Evolutionary conservation across 129 eudicot genomes (phyloP), one percentile per base, ranked within the genome.

Genomic region (Escallonia herrerae): DNA sequence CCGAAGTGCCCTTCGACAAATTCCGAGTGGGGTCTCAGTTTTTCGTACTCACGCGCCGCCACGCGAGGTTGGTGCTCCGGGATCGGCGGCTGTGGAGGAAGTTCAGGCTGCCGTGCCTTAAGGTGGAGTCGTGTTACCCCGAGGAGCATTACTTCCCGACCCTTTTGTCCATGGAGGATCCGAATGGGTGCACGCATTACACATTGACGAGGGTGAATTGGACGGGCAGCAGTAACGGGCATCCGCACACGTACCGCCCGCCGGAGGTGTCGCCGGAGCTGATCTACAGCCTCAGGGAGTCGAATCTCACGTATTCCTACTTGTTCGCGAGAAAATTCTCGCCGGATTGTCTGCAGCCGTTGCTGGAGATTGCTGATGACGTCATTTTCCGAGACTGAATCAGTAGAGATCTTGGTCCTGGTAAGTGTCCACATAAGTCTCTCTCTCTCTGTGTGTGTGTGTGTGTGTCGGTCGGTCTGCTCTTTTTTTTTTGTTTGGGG

Each of bases 121-220:
- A 73, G 42, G 74, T 79, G 3, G 72, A 77, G 8, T 80, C 90
- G 33, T 94, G 99, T 79, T 94, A 89, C 72, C 99, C 99, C 4
- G 99, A 94, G 66, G 99, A 94, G 71, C 99, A 94, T 80, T 94
- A 94, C 69, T 94, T 94, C 65, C 95, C 97, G 1, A 94, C 99
- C 0, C 73, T 86, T 57, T 78, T 94, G 80, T 84, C 93, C 0
- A 89, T 94, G 95, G 70, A 66, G 78, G 99, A 94, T 86, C 90
- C 85, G 0, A 40, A 77, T 8, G 87, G 95, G 22, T 94, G 97
- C 67, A 75, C 82, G 11, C 72, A 51, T 2, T 86, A 80, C 50
- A 89, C 99, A 47, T 60, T 94, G 70, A 89, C 99, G 3, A 70
- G 79, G 52, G 99, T 94, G 59, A 89, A 94, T 82, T 94, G 99